A percentile compares a stretch with the other conserved stretches of the same genome.
Conservation (phyloP, 2,329 filamentous ascomycete species). For the Neonectria ditissima region DNA sequence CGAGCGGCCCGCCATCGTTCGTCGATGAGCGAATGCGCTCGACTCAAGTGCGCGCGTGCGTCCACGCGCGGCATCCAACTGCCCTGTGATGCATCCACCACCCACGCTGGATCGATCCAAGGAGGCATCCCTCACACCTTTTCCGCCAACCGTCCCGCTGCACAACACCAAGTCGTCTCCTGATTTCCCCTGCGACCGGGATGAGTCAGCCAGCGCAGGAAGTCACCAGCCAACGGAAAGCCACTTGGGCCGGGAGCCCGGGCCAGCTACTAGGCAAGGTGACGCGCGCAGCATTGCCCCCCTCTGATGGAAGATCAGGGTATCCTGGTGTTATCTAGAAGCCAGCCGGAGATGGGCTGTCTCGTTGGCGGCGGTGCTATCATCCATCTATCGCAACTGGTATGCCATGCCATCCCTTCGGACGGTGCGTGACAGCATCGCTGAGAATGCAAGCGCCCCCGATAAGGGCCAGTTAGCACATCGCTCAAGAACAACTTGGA, state of each 20-base stretch:
- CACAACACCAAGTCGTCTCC: conserved; percentile 1
- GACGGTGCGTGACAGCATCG: background rate
- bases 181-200: background rate
- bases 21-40: conserved; percentile 3
- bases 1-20: background rate
- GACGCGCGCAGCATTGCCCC: conserved; percentile 7
- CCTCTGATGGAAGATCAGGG: background rate
- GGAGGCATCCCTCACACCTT: conserved; percentile 8
- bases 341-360: background rate
- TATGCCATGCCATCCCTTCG: background rate
- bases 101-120: conserved; percentile 2
- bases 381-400: conserved; percentile 1
- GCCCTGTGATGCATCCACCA: background rate
- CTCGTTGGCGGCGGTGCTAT: conserved; percentile 4
- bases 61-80: background rate
- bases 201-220: conserved; percentile 18
- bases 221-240: conserved; percentile 7
- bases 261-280: conserved; percentile 7
- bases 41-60: conserved; percentile 7
- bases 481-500: background rate
- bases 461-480: conserved; percentile 9
- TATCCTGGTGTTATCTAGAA: conserved; percentile 12
- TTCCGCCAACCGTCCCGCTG: conserved; percentile 4
- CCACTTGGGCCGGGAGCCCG: conserved; percentile 17
- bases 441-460: background rate